A percentile compares a stretch with the other conserved stretches of the same genome.
phyloP scores from a whole-genome alignment of 441 rosid species.

The California macrophylla region DNA sequence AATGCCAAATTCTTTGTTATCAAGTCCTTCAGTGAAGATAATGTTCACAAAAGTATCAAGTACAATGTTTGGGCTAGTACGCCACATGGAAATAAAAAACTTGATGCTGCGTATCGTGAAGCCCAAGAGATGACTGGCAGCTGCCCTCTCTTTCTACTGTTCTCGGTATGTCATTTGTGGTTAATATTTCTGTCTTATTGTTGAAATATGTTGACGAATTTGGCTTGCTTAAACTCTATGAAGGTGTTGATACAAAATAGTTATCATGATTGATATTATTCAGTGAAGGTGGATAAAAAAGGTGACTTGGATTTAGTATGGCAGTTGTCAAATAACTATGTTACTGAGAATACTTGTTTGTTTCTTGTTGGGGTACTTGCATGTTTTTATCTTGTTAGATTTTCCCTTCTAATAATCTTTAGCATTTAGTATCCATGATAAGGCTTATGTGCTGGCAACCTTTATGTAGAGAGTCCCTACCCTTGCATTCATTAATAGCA shows the following conservation, averaged over 20 bases:
- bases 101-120: conserved; percentile 74
- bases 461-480: background rate
- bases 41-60: conserved; percentile 83
- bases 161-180: conserved; percentile 61
- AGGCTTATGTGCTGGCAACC: background rate
- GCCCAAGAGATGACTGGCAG: conserved; percentile 26
- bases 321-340: background rate
- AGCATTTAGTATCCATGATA: background rate
- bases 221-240: background rate
- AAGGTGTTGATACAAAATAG: background rate
- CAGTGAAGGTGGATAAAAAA: background rate
- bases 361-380: background rate
- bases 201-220: background rate
- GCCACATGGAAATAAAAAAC: conserved; percentile 86
- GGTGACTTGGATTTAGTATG: background rate
- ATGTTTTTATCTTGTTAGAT: background rate
- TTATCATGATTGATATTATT: background rate
- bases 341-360: background rate
- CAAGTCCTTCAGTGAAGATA: conserved; percentile 92
- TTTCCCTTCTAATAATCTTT: background rate
- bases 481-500: background rate
- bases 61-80: conserved; percentile 94
- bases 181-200: background rate
- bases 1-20: conserved; percentile 47
- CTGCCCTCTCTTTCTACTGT: conserved; percentile 70